phyloP scores from a whole-genome alignment of 805 yeast species.

The Candida sanyiensis region DNA sequence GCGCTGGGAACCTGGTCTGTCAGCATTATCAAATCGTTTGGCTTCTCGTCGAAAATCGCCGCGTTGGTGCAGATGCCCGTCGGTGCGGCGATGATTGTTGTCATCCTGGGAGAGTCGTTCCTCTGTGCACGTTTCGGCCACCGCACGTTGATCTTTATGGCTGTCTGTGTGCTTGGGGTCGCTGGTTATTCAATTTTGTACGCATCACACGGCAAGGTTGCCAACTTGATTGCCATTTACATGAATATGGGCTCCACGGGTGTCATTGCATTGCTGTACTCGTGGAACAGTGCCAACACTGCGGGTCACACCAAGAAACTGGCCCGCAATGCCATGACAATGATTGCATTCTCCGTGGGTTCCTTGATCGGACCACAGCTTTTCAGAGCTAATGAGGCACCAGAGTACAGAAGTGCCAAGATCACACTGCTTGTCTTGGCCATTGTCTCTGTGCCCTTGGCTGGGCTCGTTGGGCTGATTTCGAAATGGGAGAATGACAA shows the following conservation, averaged over 20 bases:
- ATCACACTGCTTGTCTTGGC: conserved; percentile 49
- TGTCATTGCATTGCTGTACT: conserved; percentile 50
- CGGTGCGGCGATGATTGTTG: conserved; percentile 43
- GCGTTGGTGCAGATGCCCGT: conserved; percentile 52
- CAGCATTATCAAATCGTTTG: conserved; percentile 40
- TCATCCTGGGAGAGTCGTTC: conserved; percentile 35
- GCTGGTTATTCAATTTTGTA: conserved; percentile 44
- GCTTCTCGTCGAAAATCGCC: conserved; percentile 36
- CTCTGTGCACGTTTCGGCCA: conserved; percentile 32
- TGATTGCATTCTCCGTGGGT: conserved; percentile 55
- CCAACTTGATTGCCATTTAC: conserved; percentile 45
- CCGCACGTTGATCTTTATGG: conserved; percentile 32
- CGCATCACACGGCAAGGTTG: conserved; percentile 34
- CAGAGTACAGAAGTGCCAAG: conserved; percentile 53
- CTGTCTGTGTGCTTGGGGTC: conserved; percentile 42
- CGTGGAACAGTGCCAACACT: conserved; percentile 58
- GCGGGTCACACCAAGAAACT: conserved; percentile 57
- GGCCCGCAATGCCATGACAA: conserved; percentile 46
- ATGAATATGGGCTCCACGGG: conserved; percentile 50
- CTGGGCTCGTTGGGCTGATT: conserved; percentile 37
- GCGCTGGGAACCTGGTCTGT: conserved; percentile 34
- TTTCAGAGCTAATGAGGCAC: conserved; percentile 46
- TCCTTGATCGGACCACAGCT: conserved; percentile 61
- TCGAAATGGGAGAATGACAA: conserved; percentile 44
- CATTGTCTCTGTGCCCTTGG: conserved; percentile 39